Percentiles rank a stretch among this genome's conserved stretches.
phyloP scores from a whole-genome alignment of 1,139 yeast genomes.

The Cylindricascospora bacillispora region DNA sequence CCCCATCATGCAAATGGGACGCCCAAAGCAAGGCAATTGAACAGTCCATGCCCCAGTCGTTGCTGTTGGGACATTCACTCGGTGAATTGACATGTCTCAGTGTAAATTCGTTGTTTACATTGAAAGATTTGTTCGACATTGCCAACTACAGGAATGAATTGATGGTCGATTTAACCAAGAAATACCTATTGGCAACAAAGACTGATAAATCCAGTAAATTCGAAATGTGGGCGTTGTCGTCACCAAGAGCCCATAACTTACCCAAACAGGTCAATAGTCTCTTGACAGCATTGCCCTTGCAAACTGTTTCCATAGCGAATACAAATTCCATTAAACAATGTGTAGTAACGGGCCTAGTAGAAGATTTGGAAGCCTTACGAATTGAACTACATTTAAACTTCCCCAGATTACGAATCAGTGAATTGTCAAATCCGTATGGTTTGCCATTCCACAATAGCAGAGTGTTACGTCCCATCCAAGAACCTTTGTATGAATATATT shows the following conservation, averaged over 20 bases:
- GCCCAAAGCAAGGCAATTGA: no score
- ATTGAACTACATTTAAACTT: slow-evolving; percentile 14
- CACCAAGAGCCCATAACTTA: slow-evolving; percentile 17
- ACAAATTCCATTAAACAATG: slow-evolving; percentile 24
- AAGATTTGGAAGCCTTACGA: slow-evolving; percentile 18
- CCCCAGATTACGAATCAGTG: slow-evolving; percentile 18
- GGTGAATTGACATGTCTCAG: slow-evolving; percentile 40
- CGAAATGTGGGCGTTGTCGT: slow-evolving; percentile 25
- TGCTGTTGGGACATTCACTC: slow-evolving; percentile 42
- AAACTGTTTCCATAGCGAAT: slow-evolving; percentile 21
- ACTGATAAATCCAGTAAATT: slow-evolving; percentile 17
- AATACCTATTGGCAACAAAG: slow-evolving; percentile 15
- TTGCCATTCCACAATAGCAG: slow-evolving; percentile 25
- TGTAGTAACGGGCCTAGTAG: slow-evolving; percentile 23
- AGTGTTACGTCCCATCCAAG: slow-evolving; percentile 21
- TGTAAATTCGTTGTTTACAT: slow-evolving; percentile 30
- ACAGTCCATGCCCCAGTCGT: no score
- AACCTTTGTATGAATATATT: slow-evolving; percentile 24
- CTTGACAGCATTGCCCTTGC: slow-evolving; percentile 9
- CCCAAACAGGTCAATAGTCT: slow-evolving; percentile 16
- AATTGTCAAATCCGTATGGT: slow-evolving; percentile 21
- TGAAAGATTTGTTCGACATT: slow-evolving; percentile 23
- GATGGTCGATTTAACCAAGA: slow-evolving; percentile 21
- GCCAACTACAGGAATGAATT: slow-evolving; percentile 23
- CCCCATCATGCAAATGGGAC: slow-evolving; percentile 1